phyloP scores from a whole-genome alignment of 208 protist genomes.

The Trypanosomatidae sp. region DNA sequence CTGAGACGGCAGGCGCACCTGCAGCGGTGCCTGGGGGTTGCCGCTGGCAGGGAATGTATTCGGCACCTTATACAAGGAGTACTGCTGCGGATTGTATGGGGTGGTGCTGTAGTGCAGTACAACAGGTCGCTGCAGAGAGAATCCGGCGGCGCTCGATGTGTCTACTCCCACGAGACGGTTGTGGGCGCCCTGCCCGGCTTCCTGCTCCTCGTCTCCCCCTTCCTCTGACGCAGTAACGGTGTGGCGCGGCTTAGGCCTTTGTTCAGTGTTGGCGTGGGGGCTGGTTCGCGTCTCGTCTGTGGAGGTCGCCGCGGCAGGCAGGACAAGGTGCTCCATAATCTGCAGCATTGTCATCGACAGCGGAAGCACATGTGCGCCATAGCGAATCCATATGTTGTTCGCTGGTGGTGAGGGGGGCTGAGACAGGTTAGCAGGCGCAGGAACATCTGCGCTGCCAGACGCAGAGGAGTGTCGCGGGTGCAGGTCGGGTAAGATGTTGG shows the following conservation, averaged over 20 bases:
- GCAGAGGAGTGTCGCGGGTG: constrained; percentile 9
- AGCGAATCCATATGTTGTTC: constrained; percentile 61
- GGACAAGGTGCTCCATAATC: constrained; percentile 48
- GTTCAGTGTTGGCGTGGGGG: not conserved
- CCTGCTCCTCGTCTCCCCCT: constrained; percentile 1
- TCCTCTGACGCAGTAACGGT: not conserved
- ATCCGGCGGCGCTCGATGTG: constrained; percentile 13
- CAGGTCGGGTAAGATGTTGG: constrained; percentile 26
- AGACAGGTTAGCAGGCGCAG: not conserved
- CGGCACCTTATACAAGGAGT: constrained; percentile 19
- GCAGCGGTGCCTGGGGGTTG: constrained; percentile 14
- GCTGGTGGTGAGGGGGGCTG: not conserved
- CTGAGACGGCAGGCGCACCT: constrained; percentile 26
- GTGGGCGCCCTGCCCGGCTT: not conserved
- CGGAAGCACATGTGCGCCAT: constrained; percentile 62
- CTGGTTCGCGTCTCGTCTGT: constrained; percentile 4
- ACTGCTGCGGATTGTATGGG: constrained; percentile 52
- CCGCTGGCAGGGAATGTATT: constrained; percentile 16
- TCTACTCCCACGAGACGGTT: constrained; percentile 6
- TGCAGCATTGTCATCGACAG: constrained; percentile 80
- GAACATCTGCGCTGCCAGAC: not conserved
- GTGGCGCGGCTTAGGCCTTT: not conserved
- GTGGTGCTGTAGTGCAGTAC: constrained; percentile 66
- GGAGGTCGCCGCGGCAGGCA: constrained; percentile 11
- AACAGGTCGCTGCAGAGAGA: constrained; percentile 30